A percentile compares a stretch with the other conserved stretches of the same genome.
Evolutionary conservation across 75 land plant genomes (phyloP).

Genomic region (Selaginella moellendorffii): DNA sequence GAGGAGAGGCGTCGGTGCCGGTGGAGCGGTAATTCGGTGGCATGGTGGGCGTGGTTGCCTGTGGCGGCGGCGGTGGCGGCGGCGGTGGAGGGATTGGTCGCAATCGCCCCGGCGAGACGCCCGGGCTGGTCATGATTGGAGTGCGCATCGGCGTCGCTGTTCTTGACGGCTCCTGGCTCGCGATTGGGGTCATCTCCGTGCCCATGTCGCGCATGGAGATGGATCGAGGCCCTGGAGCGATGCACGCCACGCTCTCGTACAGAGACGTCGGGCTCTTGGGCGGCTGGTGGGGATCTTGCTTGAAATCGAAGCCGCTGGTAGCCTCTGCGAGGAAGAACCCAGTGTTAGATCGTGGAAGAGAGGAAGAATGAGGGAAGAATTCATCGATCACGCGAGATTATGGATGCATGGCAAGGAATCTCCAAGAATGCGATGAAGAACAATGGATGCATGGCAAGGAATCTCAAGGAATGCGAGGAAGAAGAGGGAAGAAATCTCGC

Average conservation of each 20-base stretch:
- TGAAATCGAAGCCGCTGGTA: background rate
- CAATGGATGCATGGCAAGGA: too few relatives aligned
- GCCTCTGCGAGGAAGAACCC: background rate
- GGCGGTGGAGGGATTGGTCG: background rate
- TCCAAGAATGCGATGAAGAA: too few relatives aligned
- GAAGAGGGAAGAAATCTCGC: too few relatives aligned
- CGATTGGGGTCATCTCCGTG: slow-evolving; percentile 5
- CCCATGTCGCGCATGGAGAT: slow-evolving; percentile 7
- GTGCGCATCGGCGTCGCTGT: background rate
- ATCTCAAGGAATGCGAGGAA: too few relatives aligned
- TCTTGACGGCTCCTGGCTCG: slow-evolving; percentile 9
- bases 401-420: too few relatives aligned
- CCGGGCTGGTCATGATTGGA: slow-evolving; percentile 1
- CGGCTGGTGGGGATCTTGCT: background rate
- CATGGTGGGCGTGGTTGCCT: background rate
- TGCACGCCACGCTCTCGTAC: background rate
- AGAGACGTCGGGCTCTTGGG: background rate
- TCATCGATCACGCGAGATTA: too few relatives aligned
- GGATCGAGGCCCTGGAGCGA: background rate
- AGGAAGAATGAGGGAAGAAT: background rate
- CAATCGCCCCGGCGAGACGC: background rate
- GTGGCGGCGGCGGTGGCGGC: background rate
- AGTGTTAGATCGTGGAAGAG: background rate
- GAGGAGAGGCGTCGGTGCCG: background rate
- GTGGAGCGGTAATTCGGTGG: background rate